phyloP scores from a whole-genome alignment of 2,329 filamentous ascomycete species.

The Sarocladiaceae sp. region DNA sequence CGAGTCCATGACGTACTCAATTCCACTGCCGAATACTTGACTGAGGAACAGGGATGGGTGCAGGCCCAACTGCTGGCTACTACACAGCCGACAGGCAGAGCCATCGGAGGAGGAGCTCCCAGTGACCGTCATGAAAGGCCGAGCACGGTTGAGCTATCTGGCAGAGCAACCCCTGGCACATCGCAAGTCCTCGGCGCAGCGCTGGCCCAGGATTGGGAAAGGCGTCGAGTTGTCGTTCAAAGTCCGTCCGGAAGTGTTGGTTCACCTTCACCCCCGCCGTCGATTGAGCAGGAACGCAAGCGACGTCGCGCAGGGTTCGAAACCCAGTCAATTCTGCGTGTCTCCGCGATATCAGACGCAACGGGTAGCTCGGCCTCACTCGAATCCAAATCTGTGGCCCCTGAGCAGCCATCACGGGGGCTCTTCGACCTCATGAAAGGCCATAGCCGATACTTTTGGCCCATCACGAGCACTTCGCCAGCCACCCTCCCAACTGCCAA shows the following conservation, averaged over 20 bases:
- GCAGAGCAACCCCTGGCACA: background rate
- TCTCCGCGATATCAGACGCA: slow-evolving; percentile 7
- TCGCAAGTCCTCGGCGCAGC: no score
- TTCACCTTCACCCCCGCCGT: slow-evolving; percentile 23
- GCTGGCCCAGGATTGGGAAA: slow-evolving; percentile 13
- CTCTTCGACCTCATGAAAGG: slow-evolving; percentile 3
- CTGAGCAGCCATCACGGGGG: background rate
- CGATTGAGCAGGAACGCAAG: slow-evolving; percentile 31
- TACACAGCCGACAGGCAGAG: background rate
- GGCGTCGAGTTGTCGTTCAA: slow-evolving; percentile 28
- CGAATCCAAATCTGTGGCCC: background rate
- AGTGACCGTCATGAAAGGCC: background rate
- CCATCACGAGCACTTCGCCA: background rate
- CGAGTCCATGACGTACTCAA: slow-evolving; percentile 23
- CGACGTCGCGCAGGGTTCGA: slow-evolving; percentile 25
- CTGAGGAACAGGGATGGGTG: slow-evolving; percentile 25
- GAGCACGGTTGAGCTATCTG: background rate
- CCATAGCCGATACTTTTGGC: slow-evolving; percentile 4
- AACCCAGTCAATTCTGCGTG: slow-evolving; percentile 30
- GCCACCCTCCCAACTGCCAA: background rate
- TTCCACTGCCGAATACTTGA: slow-evolving; percentile 24
- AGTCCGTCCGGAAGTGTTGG: slow-evolving; percentile 21
- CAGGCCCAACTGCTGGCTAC: slow-evolving; percentile 17
- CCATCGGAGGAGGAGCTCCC: background rate
- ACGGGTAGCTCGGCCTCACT: no score